A percentile compares a stretch with the other conserved stretches of the same genome.
These are phyloP conservation scores for Bacidia gigantensis DNA, from an alignment of 495 filamentous ascomycete genomes.

Conservation along the genomic window DNA sequence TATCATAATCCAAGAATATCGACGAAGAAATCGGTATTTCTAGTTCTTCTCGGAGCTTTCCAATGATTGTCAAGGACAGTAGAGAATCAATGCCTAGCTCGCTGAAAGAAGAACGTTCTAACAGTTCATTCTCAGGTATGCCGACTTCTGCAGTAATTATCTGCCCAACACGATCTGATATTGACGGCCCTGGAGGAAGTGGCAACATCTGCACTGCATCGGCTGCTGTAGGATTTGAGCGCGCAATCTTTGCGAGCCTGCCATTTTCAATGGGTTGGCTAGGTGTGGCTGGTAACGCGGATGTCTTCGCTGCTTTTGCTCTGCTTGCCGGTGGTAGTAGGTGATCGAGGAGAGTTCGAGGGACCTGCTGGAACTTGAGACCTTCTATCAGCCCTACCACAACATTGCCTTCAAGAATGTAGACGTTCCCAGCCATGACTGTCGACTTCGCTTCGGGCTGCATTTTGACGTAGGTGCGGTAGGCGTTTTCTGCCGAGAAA, in stretches of 20 bases:
- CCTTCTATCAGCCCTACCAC: slow-evolving; percentile 27
- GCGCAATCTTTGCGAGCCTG: not conserved
- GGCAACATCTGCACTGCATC: not conserved
- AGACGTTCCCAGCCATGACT: slow-evolving; percentile 39
- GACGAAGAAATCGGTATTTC: slow-evolving; percentile 21
- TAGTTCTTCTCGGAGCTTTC: slow-evolving; percentile 25
- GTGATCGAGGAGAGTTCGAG: slow-evolving; percentile 20
- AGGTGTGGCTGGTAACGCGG: not conserved
- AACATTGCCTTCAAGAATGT: slow-evolving; percentile 33
- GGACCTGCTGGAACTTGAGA: slow-evolving; percentile 23
- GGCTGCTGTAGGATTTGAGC: not conserved
- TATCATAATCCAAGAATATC: slow-evolving; percentile 32
- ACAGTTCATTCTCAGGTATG: slow-evolving; percentile 17
- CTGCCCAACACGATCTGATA: slow-evolving; percentile 27
- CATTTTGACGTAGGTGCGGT: slow-evolving; percentile 32
- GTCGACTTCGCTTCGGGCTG: slow-evolving; percentile 25
- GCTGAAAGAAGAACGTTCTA: slow-evolving; percentile 18
- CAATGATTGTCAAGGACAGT: slow-evolving; percentile 29
- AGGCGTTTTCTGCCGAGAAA: slow-evolving; percentile 16
- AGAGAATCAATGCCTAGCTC: slow-evolving; percentile 39
- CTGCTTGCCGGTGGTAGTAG: not conserved
- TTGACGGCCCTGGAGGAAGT: slow-evolving; percentile 11
- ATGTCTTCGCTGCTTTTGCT: not conserved
- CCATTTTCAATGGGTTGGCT: not conserved
- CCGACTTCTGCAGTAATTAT: slow-evolving; percentile 20